Evolutionary conservation across 2,329 filamentous ascomycete genomes (phyloP), one percentile per base, ranked within the genome.

Genomic region (Coniella vitis): DNA sequence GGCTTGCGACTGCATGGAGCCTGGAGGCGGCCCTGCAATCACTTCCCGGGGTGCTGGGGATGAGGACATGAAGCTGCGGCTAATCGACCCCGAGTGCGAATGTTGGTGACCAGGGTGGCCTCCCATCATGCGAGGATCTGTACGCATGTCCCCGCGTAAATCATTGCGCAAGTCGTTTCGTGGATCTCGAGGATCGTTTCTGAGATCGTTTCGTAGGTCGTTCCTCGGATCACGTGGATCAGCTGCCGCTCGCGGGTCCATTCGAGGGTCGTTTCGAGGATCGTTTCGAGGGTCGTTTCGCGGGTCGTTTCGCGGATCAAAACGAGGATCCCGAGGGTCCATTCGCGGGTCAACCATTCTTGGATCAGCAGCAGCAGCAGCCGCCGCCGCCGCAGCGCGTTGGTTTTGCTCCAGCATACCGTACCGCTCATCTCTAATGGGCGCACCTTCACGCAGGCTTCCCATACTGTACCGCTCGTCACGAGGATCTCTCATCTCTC

Each of bases 51-150:
- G 51, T 17, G 21, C 44, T 13, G 51, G 51, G 22, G 51, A 53
- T 3, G 46, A 47, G 17, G 34, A 44, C 14, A 34, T 42, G 14
- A 47, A 53, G 17, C 46, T 32, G 25, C 51, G 51, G 25, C 40
- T 12, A 16, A 53, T 51, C 21, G 51, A 53, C 1, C 51, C 51
- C 14, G 51, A 53, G 21, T 53, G 51, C 16, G 51, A 48, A 38
- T 53, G 51, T 21, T 51, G 48, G 37, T 53, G 51, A 16, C 42
- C 35, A 13, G 51, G 44, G 34, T 53, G 51, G 25, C 51, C 51
- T 19, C 51, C 40, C 51, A 53, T 53, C 29, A 53, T 13, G 4
- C 45, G 16, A 2, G 44, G 44, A 3, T 46, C 36, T 17, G 20
- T 32, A 17, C 39, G 39, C 3, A 22, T 21, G 9, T 40, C 38